Conservation (phyloP, 1,284 basidiomycete species). For the Pascua sp. region DNA sequence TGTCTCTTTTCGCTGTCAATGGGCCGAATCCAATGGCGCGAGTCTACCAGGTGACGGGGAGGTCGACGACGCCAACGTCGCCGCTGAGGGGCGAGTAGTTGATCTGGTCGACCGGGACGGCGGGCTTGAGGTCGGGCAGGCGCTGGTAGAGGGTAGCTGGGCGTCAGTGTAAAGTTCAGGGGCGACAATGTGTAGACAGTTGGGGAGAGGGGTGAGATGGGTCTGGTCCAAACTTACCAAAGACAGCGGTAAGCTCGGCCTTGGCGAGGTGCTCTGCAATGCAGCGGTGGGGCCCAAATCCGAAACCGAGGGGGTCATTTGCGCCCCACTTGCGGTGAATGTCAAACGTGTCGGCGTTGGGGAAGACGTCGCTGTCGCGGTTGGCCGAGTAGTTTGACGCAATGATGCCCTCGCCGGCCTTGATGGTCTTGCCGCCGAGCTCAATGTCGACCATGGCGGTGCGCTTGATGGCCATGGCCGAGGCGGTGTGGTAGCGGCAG, state of each 20-base stretch:
- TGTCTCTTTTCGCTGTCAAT: too few relatives aligned
- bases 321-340: conserved; percentile 9
- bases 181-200: too few relatives aligned
- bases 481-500: conserved; percentile 14
- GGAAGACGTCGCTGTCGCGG: conserved; percentile 11
- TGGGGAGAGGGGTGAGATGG: too few relatives aligned
- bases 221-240: conserved; percentile 4
- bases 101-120: conserved; percentile 7
- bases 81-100: conserved; percentile 6
- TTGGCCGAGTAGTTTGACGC: conserved; percentile 15
- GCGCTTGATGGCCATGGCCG: conserved; percentile 15
- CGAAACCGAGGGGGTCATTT: conserved; percentile 8
- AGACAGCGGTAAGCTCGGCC: conserved; percentile 10
- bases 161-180: too few relatives aligned
- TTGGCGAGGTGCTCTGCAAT: conserved; percentile 11
- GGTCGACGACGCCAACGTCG: conserved; percentile 10
- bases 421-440: conserved; percentile 8
- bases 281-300: conserved; percentile 12
- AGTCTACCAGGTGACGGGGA: conserved; percentile 8
- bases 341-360: conserved; percentile 9
- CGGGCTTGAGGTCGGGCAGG: conserved; percentile 7
- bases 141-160: conserved; percentile 10
- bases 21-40: too few relatives aligned
- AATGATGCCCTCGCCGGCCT: conserved; percentile 12
- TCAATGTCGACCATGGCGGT: conserved; percentile 6